Base-by-base conservation (phyloP, 2,329 filamentous ascomycete genomes). In the Alternaria solani region DNA sequence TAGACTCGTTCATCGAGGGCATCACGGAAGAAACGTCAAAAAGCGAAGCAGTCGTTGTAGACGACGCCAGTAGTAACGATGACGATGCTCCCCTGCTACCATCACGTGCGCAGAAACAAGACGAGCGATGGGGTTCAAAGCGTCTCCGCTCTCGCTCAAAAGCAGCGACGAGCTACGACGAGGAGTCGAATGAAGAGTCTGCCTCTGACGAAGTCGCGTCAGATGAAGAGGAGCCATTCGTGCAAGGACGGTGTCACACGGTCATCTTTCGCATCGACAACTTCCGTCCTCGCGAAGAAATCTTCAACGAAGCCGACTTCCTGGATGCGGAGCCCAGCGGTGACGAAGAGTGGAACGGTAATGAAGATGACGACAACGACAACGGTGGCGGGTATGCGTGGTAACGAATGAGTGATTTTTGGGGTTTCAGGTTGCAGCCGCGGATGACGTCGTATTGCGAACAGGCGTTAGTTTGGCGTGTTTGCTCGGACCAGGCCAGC, bases 181-280 rank as follows among this genome's bases (percentile, higher is more conserved):
- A 75, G 51, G 62, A 66, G 28, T 75, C 73, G 5, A 72, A 69
- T 0, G 64, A 70, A 6, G 69, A 78, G 6, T 69, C 74, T 8
- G 71, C 65, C 3, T 65, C 65, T 8, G 65, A 65, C 7, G 62
- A 63, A 2, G 59, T 55, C 6, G 47, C 46, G 16, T 65, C 68
- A 16, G 55, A 59, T 11, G 66, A 64, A 18, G 69, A 69, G n/a
- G 57, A 62, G 6, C 43, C 51, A 0, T 83, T 83, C 58, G 78
- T 89, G 26, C 91, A 94, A 62, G 90, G 90, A 1, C 83, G 89
- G 65, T 94, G 91, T 70, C 84, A 88, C 41, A 83, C 88, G 6
- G 90, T 94, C 18, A 86, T 91, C 61, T 85, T 94, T 43, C 81
- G 87, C 44, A 89, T 94, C 66, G 91, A 94, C 76, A 94, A 94